Percentiles rank a stretch among this genome's conserved stretches.
phyloP scores from a whole-genome alignment of 2,329 filamentous ascomycete species.

The Biscogniauxia marginata region DNA sequence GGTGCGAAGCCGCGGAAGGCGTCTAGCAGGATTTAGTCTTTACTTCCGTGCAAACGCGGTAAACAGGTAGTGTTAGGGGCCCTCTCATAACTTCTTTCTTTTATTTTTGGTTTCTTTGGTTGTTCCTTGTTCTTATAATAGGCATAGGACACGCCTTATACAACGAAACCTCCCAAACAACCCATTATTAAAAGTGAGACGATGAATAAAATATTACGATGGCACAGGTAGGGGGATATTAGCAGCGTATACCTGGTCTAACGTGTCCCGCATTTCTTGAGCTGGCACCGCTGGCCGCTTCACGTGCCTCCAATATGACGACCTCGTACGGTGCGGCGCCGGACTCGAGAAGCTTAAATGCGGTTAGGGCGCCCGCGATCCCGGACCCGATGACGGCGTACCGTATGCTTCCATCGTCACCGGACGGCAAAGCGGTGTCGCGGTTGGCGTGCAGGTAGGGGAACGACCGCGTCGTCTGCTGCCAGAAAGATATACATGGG shows the following conservation, averaged over 20 bases:
- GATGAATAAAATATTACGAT: too few relatives aligned
- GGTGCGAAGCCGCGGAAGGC: constrained; percentile 47
- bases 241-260: constrained; percentile 33
- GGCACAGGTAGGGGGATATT: too few relatives aligned
- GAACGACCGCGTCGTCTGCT: constrained; percentile 43
- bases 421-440: constrained; percentile 27
- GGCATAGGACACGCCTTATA: too few relatives aligned
- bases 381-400: constrained; percentile 44
- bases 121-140: too few relatives aligned
- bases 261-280: constrained; percentile 46
- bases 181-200: too few relatives aligned
- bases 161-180: too few relatives aligned
- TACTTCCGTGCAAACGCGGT: too few relatives aligned
- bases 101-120: neutral
- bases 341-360: constrained; percentile 38
- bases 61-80: too few relatives aligned
- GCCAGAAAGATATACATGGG: constrained; percentile 39
- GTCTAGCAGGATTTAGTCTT: constrained; percentile 29
- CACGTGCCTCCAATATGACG: constrained; percentile 42
- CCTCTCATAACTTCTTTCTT: neutral
- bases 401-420: constrained; percentile 17
- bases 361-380: constrained; percentile 40
- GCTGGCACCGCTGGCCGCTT: constrained; percentile 43
- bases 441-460: constrained; percentile 40
- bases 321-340: constrained; percentile 35